Base-by-base conservation (phyloP, 768 basidiomycete genomes). In the Lactarius sanguifluus region DNA sequence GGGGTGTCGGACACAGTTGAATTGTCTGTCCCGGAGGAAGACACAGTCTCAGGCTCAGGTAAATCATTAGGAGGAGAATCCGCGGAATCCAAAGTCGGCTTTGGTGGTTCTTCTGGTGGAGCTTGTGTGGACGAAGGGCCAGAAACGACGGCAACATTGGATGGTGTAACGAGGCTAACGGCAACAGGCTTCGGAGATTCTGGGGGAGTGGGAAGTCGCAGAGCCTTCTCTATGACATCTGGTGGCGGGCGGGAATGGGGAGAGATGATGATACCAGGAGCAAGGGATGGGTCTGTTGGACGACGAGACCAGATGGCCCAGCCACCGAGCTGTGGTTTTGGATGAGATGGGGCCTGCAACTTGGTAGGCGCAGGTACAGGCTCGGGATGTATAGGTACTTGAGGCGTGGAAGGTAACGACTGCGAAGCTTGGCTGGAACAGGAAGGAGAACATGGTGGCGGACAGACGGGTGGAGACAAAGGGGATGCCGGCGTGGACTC, bases 301-400 rank as follows among this genome's bases (percentile, higher is more conserved):
- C 88, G 83, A n/a, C 82, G 82, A 0, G 90, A 88, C 88, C 89
- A 91, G 43, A 92, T 83, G 5, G 85, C 87, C 77, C 84, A 90
- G 43, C 77, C 76, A 9, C 62, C 62, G 40, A 59, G 40, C 34
- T 60, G 50, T 12, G 63, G 61, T n/a, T 28, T 64, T 41, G 57
- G 20, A 55, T 56, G 34, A 52, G 58, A 55, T 30, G 28, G 10
- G 6, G 59, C 32, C 32, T 60, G 59, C 10, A n/a, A 32, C 52
- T 57, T 58, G 7, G 20, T 41, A 23, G 64, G 30, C 28, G 59
- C 40, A n/a, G 62, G n/a, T 1, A 38, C 43, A 20, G 55, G 30
- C 3, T 5, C 25, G n/a, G 59, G 28, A 6, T 56, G 56, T 13
- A 30, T 20, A 57, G 57, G 10, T 0, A 58, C 41, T 38, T 61